Evolutionary conservation across 148 eudicot genomes (phyloP), one percentile per base, ranked within the genome.

Genomic region (Cornus suecica): DNA sequence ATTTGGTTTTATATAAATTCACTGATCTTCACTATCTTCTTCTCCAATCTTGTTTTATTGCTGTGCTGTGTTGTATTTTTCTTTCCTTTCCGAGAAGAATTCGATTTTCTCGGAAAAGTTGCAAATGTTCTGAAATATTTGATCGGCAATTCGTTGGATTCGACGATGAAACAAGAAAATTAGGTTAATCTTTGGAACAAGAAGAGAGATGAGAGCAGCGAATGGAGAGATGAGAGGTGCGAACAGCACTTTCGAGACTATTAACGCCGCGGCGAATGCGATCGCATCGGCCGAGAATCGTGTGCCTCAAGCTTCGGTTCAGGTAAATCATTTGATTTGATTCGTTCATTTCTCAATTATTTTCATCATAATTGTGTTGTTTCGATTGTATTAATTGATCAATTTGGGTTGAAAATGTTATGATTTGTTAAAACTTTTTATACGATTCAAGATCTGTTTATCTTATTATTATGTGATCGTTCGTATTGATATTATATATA

Each of bases 251-350:
- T 61, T 87, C 64, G 97, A 91, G 10, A 91, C 97, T 32, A 85
- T 95, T 25, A 92, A 87, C 91, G 97, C 97, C 7, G 99, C 99
- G 48, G 99, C 99, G 73, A 83, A 85, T 60, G 97, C 89, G 69
- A 95, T 95, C 72, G 90, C 92, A 7, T 87, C 97, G 10, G 89
- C 91, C 64, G 94, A 90, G 78, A 84, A 83, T 73, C 91, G 97
- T 41, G 82, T 76, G 30, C 79, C 90, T 41, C 99, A 87, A 26
- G 61, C 83, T 63, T 60, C 84, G 27, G 68, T 63, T 80, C 91
- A 90, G 94, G 97, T 92, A 58, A 70, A 65, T 27, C 24, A 41
- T 68, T 32, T 16, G 10, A 4, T 32, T 51, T 15, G 23, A 30
- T 14, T 42, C 23, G 14, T 62, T 22, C 66, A 22, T n/a, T 58